Evolutionary conservation across 108 stramenopile genomes (phyloP).

Genomic region (Nitzschia sp.): DNA sequence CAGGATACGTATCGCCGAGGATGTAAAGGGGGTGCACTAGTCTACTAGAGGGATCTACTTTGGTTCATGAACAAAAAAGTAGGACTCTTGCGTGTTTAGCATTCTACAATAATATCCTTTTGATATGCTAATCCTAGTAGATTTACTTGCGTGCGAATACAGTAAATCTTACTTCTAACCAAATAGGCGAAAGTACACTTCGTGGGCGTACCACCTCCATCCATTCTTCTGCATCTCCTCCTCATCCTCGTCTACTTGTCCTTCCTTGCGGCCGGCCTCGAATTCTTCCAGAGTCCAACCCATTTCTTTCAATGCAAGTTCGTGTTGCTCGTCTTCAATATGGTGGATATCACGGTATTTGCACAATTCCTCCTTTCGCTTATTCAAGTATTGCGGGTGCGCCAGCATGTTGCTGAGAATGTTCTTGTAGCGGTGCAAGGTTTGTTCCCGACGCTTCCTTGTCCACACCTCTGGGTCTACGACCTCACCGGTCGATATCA

Average conservation of each 20-base stretch:
- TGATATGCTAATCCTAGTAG: too few relatives aligned
- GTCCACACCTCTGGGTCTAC: conserved; percentile 72
- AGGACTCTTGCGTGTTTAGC: too few relatives aligned
- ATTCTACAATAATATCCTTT: too few relatives aligned
- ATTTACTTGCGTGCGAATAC: too few relatives aligned
- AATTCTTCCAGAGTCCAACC: conserved; percentile 83
- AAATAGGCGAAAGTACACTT: conserved; percentile 14
- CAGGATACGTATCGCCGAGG: conserved; percentile 41
- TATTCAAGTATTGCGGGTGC: conserved; percentile 48
- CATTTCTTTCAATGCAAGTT: conserved; percentile 39
- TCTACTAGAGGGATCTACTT: too few relatives aligned
- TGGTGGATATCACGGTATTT: conserved; percentile 84
- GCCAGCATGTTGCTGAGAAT: conserved; percentile 68
- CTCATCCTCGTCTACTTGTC: conserved; percentile 19
- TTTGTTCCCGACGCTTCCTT: conserved; percentile 73
- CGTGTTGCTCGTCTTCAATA: conserved; percentile 68
- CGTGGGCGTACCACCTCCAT: conserved; percentile 12
- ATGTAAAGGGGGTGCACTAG: too few relatives aligned
- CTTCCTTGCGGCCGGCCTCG: conserved; percentile 34
- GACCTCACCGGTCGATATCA: conserved; percentile 52
- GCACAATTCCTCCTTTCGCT: conserved; percentile 52
- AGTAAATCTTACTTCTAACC: conserved; percentile 7
- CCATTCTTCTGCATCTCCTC: conserved; percentile 3
- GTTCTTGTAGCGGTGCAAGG: conserved; percentile 62
- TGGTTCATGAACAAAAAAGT: too few relatives aligned